Conservation (phyloP, 768 basidiomycete genomes). For the Rhodosporidiobolus sp. region DNA sequence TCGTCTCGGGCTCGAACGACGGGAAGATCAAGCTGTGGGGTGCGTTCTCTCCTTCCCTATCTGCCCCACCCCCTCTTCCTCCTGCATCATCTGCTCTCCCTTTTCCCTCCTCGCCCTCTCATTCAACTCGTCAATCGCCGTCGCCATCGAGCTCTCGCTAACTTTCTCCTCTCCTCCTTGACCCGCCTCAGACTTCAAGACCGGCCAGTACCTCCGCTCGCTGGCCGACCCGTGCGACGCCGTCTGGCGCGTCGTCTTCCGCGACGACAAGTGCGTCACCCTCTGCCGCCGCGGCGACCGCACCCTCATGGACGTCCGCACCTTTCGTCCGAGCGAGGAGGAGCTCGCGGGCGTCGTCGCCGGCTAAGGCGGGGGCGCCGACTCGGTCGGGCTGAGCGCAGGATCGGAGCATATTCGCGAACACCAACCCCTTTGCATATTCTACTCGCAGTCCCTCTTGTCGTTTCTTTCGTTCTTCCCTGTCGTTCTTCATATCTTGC, state of each 20-base stretch:
- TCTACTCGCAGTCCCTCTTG: too few species aligned
- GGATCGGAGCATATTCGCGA: too few species aligned
- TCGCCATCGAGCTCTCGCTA: too few species aligned
- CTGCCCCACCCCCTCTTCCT: not conserved
- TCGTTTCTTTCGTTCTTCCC: too few species aligned
- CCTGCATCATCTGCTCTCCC: too few species aligned
- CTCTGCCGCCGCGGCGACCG: conserved; percentile 75
- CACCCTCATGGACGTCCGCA: conserved; percentile 64
- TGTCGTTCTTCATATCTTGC: too few species aligned
- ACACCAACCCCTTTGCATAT: too few species aligned
- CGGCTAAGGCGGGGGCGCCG: not conserved
- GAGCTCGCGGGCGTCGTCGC: not conserved
- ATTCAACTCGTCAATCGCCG: too few species aligned
- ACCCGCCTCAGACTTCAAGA: conserved; percentile 52
- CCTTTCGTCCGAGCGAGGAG: conserved; percentile 30
- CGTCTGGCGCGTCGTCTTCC: conserved; percentile 79
- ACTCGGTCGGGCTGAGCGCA: not conserved
- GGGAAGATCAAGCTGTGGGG: conserved; percentile 51
- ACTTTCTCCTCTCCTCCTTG: not conserved
- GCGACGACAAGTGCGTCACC: conserved; percentile 69
- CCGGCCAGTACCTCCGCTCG: conserved; percentile 70
- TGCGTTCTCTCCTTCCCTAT: not conserved
- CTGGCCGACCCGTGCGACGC: conserved; percentile 71
- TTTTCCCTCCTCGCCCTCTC: too few species aligned
- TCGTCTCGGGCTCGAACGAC: conserved; percentile 58